Evolutionary conservation across 2,329 filamentous ascomycete species (phyloP), one percentile per base, ranked within the genome.

Genomic region (Bipolaris cookei): DNA sequence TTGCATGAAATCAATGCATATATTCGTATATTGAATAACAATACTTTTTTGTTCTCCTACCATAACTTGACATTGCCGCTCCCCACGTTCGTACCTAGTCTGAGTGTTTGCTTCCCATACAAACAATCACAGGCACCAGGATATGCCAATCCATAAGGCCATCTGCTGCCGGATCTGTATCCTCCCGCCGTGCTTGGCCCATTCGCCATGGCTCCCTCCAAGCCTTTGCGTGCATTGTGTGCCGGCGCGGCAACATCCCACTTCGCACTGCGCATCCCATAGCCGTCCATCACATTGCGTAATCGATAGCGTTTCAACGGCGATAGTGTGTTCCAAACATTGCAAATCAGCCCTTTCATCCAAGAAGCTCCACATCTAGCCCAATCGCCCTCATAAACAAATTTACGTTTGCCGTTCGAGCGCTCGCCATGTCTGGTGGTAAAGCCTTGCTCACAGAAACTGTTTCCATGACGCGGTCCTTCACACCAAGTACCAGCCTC

Each of bases 341-440:
- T 38, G 41, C 18, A 41, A 11, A 4, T 52, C 14, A 5, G 18
- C n/a, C 10, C n/a, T 32, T 58, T 81, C 79, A 88, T 66, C 84
- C 84, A 62, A 89, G 81, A 67, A 88, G 76, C 64, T 97, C 95
- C 48, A 99, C 95, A 80, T 99, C 95, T 74, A 99, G 84, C n/a
- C 95, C 95, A 77, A 99, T 97, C 54, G 94, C 95, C 71, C 92
- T 90, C 93, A 99, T 97, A 77, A 99, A 99, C 54, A 99, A 81
- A 75, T 99, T 99, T 66, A 99, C 95, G 72, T 97, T 97, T 56
- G 90, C 89, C 56, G 97, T 82, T 58, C 94, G 88, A 73, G 91
- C 88, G 58, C 87, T 87, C 11, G 90, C 88, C 87, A 98, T 91
- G 55, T 95, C 90, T 14, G 88, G 84, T 16, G 95, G 94, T 32